Evolutionary conservation across 306 rosid genomes (phyloP).

Genomic region (Cyamopsis tetragonoloba): DNA sequence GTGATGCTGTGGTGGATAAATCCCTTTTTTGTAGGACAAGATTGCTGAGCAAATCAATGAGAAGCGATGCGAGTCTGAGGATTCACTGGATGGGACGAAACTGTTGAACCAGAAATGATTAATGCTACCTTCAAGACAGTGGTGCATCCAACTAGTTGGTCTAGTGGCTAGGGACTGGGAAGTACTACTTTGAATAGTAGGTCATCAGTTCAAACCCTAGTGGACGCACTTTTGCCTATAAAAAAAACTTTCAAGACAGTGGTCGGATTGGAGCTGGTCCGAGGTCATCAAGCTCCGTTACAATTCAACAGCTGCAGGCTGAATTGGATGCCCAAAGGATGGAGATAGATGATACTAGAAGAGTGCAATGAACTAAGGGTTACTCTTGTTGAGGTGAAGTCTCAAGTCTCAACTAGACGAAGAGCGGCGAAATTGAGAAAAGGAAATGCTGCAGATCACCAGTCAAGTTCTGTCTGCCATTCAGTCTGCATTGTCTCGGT

Average conservation of each 20-base stretch:
- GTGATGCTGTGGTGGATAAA: no score
- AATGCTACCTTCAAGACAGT: slow-evolving; percentile 29
- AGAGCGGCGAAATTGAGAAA: slow-evolving; percentile 26
- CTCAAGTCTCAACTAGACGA: slow-evolving; percentile 33
- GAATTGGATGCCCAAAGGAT: slow-evolving; percentile 36
- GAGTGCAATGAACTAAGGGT: slow-evolving; percentile 29
- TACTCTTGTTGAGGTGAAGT: slow-evolving; percentile 30
- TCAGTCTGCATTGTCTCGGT: slow-evolving; percentile 34
- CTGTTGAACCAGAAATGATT: slow-evolving; percentile 31
- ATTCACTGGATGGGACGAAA: slow-evolving; percentile 5
- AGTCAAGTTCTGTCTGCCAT: slow-evolving; percentile 38
- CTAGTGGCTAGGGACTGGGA: no score
- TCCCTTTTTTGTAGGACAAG: no score
- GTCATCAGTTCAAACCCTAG: no score
- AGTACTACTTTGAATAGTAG: no score
- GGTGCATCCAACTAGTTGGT: no score
- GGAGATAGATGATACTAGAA: slow-evolving; percentile 31
- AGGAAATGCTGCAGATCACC: slow-evolving; percentile 29
- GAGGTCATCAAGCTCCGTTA: neutral
- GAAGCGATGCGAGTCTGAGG: slow-evolving; percentile 3
- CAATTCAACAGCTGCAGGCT: slow-evolving; percentile 14
- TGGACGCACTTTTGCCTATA: no score
- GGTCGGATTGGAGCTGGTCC: neutral
- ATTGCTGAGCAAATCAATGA: slow-evolving; percentile 27
- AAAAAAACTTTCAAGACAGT: no score